A percentile compares a stretch with the other conserved stretches of the same genome.
These are phyloP conservation scores for Xylaria flabelliformis DNA, from an alignment of 495 filamentous ascomycete species.

Conservation along the genomic window DNA sequence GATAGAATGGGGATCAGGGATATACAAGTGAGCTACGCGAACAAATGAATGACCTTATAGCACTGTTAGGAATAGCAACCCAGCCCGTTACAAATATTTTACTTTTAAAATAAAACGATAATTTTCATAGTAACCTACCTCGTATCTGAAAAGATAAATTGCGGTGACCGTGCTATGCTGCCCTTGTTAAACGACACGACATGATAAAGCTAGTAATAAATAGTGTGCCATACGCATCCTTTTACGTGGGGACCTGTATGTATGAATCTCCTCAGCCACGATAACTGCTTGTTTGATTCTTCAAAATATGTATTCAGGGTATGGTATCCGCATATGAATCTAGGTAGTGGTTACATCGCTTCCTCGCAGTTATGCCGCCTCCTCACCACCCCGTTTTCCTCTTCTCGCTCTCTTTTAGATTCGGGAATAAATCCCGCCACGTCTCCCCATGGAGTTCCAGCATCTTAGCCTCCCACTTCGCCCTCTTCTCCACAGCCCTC, in stretches of 20 bases:
- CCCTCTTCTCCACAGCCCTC: constrained; percentile 25
- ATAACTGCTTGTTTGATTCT: neutral
- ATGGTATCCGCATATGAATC: neutral
- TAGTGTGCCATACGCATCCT: neutral
- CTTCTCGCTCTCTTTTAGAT: neutral
- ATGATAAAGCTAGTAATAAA: neutral
- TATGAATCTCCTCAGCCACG: neutral
- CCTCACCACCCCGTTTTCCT: neutral
- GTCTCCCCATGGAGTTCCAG: constrained; percentile 24
- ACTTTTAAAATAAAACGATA: neutral
- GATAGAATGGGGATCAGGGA: neutral
- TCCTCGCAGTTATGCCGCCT: no score
- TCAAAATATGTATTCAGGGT: neutral
- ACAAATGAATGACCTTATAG: neutral
- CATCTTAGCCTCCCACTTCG: constrained; percentile 32
- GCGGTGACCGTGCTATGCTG: neutral
- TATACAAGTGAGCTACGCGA: constrained; percentile 6
- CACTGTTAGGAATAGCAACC: neutral
- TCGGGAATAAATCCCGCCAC: constrained; percentile 29
- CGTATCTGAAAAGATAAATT: neutral
- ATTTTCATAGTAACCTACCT: neutral
- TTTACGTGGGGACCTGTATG: no score
- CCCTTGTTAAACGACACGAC: neutral
- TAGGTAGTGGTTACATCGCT: neutral
- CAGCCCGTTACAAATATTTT: neutral